Base-by-base conservation (phyloP, 345 rosid genomes). In the Eucalyptus tenuipes region DNA sequence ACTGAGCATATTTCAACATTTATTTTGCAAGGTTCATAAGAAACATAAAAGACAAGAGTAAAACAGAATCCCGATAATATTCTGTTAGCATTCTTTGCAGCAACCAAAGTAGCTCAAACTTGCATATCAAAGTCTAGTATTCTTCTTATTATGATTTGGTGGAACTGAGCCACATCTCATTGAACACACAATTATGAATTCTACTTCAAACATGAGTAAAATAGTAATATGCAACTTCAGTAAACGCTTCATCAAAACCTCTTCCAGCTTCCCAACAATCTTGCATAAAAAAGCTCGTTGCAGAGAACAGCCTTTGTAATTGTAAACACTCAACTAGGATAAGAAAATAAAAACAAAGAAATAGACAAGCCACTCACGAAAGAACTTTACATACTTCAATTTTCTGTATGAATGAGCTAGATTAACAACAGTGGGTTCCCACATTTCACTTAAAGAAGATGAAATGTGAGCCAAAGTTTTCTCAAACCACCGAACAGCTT, bases 361-460 rank as follows among this genome's bases (percentile, higher is more conserved):
- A 68, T 27, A 27, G 24, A 80, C 85, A 71, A 88, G 49, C 61
- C 68, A 84, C n/a, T 37, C 10, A 42, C 13, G 88, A 84, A 44
- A 64, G 85, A 87, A 89, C 57, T 55, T 50, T 59, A 86, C 93
- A 37, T 94, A 98, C 99, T 95, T 96, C 52, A 97, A 91, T 88
- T 98, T 98, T 88, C 99, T 92, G 93, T 93, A 96, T 52, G 98
- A 94, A 93, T 94, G 99, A 88, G 97, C 99, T 64, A 97, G 97
- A 93, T 96, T 97, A 86, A 96, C 96, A 49, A 97, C 90, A 85
- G 99, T 95, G 55, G 99, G 95, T 92, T 96, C 99, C 99, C 98
- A 97, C 92, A 90, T 91, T 94, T 95, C 95, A 92, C 95, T 94
- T 90, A 96, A 89, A 89, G 93, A 91, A 79, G 95, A 93, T 29